These are phyloP conservation scores for Chalciporus chontae DNA, from an alignment of 768 basidiomycete genomes.

Conservation along the genomic window DNA sequence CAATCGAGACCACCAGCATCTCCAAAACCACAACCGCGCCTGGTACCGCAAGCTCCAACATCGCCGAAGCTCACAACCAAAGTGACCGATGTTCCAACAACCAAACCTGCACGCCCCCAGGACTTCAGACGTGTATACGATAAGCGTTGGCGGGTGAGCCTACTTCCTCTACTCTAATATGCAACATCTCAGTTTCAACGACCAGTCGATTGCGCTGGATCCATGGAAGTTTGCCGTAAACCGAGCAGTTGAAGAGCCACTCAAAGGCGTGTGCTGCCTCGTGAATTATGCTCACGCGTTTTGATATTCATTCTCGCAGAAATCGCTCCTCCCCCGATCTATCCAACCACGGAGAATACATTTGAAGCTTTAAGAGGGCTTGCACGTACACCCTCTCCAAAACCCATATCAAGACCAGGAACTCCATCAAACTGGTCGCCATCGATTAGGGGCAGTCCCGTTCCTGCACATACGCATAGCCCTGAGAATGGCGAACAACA, in stretches of 20 bases:
- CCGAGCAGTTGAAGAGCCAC: constrained; percentile 5
- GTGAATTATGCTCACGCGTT: not conserved
- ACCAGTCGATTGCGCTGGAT: constrained; percentile 13
- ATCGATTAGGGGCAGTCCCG: constrained; percentile 21
- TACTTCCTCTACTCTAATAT: not conserved
- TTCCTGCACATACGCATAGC: not conserved
- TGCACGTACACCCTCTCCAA: constrained; percentile 7
- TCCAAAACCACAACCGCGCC: constrained; percentile 1
- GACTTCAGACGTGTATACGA: constrained; percentile 14
- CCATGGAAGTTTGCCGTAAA: constrained; percentile 14
- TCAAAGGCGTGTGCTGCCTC: constrained; percentile 9
- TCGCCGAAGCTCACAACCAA: not conserved
- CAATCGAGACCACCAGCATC: constrained; percentile 8
- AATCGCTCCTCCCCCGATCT: not conserved
- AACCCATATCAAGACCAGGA: constrained; percentile 12
- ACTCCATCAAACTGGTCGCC: constrained; percentile 33
- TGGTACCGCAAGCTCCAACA: constrained; percentile 4
- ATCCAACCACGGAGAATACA: not conserved
- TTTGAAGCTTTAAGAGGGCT: not conserved
- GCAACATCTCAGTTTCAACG: not conserved
- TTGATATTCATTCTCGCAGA: not conserved
- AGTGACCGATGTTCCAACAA: not conserved
- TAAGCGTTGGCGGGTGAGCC: constrained; percentile 28
- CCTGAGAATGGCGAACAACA: not conserved
- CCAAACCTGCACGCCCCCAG: constrained; percentile 6